These are phyloP conservation scores for Sclerotinia glacialis DNA, from an alignment of 2,329 filamentous ascomycete genomes.

Conservation along the genomic window DNA sequence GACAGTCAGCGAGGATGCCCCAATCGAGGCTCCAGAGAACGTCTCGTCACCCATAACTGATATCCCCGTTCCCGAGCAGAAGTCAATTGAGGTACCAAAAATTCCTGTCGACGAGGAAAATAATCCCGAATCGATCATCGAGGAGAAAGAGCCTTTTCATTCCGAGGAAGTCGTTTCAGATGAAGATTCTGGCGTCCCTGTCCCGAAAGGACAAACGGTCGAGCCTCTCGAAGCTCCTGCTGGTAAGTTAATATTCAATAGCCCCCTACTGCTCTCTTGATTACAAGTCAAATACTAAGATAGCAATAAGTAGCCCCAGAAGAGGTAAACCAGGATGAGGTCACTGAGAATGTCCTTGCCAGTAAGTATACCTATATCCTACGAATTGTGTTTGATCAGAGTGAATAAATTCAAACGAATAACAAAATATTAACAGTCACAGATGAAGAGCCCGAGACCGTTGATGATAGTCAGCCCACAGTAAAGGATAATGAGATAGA, in stretches of 20 bases:
- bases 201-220: background rate
- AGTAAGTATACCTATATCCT: background rate
- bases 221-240: background rate
- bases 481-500: background rate
- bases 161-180: background rate
- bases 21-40: background rate
- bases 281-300: background rate
- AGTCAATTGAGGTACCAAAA: background rate
- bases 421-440: constrained; percentile 3
- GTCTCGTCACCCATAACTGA: background rate
- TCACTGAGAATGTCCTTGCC: background rate
- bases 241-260: background rate
- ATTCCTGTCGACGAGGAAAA: background rate
- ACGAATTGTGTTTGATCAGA: background rate
- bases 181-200: background rate
- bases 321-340: background rate
- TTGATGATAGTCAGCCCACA: background rate
- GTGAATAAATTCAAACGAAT: background rate
- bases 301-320: background rate
- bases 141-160: background rate
- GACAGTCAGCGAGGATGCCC: background rate
- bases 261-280: background rate
- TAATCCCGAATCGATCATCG: background rate
- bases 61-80: background rate
- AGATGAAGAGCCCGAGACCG: background rate